Percentiles rank a stretch among this genome's conserved stretches.
phyloP scores from a whole-genome alignment of 208 protist species.

The Trypanosoma boissoni region DNA sequence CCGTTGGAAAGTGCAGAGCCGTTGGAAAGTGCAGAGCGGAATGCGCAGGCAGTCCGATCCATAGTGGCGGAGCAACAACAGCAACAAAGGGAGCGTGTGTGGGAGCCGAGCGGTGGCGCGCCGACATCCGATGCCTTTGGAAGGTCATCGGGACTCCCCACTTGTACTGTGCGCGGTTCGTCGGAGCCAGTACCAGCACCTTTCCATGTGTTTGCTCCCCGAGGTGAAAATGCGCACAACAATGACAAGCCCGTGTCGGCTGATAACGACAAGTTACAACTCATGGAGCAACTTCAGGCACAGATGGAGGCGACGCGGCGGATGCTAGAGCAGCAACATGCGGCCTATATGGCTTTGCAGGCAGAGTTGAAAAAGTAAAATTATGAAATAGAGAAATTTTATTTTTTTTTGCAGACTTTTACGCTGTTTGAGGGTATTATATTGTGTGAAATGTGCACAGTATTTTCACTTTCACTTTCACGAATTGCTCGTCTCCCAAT shows the following conservation, averaged over 20 bases:
- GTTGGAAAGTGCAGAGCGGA: slow-evolving; percentile 4
- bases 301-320: slow-evolving; percentile 26
- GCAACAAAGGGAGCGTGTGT: no score
- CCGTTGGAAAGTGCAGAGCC: neutral
- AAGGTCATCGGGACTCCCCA: no score
- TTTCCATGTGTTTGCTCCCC: no score
- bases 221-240: no score
- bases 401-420: neutral
- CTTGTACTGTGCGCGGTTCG: no score
- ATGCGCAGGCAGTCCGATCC: neutral
- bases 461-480: no score
- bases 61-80: neutral
- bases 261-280: slow-evolving; percentile 15
- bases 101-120: no score
- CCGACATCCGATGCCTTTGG: no score
- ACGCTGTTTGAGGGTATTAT: neutral
- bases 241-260: no score
- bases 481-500: no score
- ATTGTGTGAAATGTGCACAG: no score
- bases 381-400: neutral
- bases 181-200: neutral
- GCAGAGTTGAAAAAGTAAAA: slow-evolving; percentile 12
- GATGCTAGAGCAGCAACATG: slow-evolving; percentile 30
- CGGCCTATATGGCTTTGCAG: slow-evolving; percentile 18
- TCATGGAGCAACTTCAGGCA: slow-evolving; percentile 22